These are phyloP conservation scores for Metschnikowia cerradonensis DNA, from an alignment of 805 yeast species.

Conservation along the genomic window DNA sequence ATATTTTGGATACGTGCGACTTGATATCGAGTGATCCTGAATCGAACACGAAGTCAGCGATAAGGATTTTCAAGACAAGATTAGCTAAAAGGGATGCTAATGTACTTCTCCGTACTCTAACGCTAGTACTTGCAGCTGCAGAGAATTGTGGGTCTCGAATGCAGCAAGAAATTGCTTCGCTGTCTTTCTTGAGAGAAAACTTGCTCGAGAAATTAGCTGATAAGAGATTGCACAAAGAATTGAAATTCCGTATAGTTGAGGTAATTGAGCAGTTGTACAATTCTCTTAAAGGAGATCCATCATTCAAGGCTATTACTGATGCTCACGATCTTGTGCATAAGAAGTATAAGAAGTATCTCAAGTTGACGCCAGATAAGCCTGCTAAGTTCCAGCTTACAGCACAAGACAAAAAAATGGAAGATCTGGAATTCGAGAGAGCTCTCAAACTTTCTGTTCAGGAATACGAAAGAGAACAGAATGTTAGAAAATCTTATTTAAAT, in stretches of 20 bases:
- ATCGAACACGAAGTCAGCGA: constrained; percentile 30
- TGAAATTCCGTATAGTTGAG: constrained; percentile 63
- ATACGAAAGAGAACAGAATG: constrained; percentile 38
- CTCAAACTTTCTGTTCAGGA: constrained; percentile 71
- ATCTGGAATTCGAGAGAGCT: constrained; percentile 74
- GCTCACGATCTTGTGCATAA: constrained; percentile 48
- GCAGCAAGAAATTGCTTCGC: constrained; percentile 42
- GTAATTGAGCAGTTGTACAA: constrained; percentile 62
- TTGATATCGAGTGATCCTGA: constrained; percentile 36
- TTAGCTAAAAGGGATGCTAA: constrained; percentile 37
- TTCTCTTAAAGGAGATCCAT: constrained; percentile 70
- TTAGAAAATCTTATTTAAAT: constrained; percentile 25
- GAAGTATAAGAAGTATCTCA: constrained; percentile 33
- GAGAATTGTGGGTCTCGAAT: constrained; percentile 45
- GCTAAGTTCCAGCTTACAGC: constrained; percentile 47
- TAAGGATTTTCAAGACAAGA: constrained; percentile 22
- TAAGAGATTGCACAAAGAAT: constrained; percentile 55
- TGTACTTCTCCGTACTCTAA: constrained; percentile 33
- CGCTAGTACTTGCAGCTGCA: constrained; percentile 36
- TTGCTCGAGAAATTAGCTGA: constrained; percentile 47
- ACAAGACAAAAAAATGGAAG: constrained; percentile 56
- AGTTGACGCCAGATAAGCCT: constrained; percentile 50
- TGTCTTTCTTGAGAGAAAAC: constrained; percentile 30
- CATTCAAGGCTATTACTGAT: constrained; percentile 64
- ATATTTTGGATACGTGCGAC: constrained; percentile 41